phyloP scores from a whole-genome alignment of 768 basidiomycete genomes.

The Ramaria rubella region DNA sequence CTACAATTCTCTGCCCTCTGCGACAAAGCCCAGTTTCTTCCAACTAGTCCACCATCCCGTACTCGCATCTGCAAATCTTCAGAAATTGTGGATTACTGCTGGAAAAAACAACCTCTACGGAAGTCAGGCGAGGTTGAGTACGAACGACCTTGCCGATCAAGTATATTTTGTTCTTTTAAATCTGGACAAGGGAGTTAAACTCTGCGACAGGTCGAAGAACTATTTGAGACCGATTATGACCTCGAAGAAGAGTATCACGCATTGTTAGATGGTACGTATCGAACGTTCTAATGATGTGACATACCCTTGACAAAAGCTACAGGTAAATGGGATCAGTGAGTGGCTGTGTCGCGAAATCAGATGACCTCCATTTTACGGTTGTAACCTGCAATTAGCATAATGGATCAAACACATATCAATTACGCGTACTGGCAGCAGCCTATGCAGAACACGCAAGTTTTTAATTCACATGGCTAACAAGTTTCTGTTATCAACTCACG shows the following conservation, averaged over 20 bases:
- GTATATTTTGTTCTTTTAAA: not conserved
- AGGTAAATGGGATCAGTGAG: constrained; percentile 64
- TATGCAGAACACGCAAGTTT: constrained; percentile 49
- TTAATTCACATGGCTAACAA: not conserved
- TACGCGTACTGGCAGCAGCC: constrained; percentile 73
- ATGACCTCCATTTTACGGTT: constrained; percentile 9
- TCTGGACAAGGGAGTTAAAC: no score
- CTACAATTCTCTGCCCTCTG: constrained; percentile 44
- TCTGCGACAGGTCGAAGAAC: constrained; percentile 45
- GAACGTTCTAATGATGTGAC: not conserved
- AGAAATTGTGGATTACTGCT: constrained; percentile 50
- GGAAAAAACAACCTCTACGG: constrained; percentile 56
- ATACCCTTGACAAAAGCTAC: not conserved
- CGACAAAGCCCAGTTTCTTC: constrained; percentile 55
- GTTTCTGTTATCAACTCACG: not conserved
- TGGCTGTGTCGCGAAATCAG: not conserved
- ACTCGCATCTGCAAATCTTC: constrained; percentile 50
- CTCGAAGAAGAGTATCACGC: constrained; percentile 55
- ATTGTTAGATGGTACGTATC: constrained; percentile 42
- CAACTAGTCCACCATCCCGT: constrained; percentile 63
- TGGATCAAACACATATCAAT: constrained; percentile 64
- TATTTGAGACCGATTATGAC: constrained; percentile 58
- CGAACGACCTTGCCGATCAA: constrained; percentile 49
- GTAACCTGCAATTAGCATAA: constrained; percentile 42
- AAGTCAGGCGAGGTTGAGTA: constrained; percentile 55